Percentiles rank a stretch among this genome's conserved stretches.
These are phyloP conservation scores for Maudiozyma barnettii DNA, from an alignment of 805 yeast genomes.

Conservation along the genomic window DNA sequence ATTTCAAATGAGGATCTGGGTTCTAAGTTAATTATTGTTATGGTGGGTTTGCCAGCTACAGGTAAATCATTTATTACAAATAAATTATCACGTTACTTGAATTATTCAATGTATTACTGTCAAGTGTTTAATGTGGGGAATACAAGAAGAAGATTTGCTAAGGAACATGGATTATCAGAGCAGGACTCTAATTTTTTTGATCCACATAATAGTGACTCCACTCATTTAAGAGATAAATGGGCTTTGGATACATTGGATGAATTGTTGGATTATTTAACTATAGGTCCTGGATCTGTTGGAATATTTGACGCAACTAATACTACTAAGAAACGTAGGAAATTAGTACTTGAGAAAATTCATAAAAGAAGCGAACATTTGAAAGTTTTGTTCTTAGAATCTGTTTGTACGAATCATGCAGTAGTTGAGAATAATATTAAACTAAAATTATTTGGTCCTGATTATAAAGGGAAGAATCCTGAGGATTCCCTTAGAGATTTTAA, in stretches of 20 bases:
- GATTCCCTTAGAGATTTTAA: conserved; percentile 74
- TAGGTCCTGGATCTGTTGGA: conserved; percentile 85
- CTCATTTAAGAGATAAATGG: conserved; percentile 78
- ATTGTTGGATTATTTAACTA: conserved; percentile 66
- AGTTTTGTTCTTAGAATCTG: conserved; percentile 76
- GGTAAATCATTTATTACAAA: conserved; percentile 92
- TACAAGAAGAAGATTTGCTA: conserved; percentile 69
- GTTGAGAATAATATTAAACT: conserved; percentile 77
- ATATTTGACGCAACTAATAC: conserved; percentile 82
- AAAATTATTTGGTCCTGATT: conserved; percentile 90
- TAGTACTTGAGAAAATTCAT: conserved; percentile 48
- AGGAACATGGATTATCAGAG: conserved; percentile 21
- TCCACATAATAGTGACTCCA: conserved; percentile 62
- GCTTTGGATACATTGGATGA: conserved; percentile 89
- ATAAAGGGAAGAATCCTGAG: conserved; percentile 73
- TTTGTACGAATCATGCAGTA: conserved; percentile 70
- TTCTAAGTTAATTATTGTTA: conserved; percentile 79
- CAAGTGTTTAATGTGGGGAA: conserved; percentile 92
- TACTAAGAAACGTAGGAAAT: conserved; percentile 52
- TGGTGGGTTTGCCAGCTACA: conserved; percentile 94
- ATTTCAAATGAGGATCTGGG: conserved; percentile 61
- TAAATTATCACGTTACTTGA: conserved; percentile 78
- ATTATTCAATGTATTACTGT: conserved; percentile 89
- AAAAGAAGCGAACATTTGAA: conserved; percentile 55
- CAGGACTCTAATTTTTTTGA: conserved; percentile 82